Evolutionary conservation across 192 early-diverging fungal genomes (phyloP).

Genomic region (Paraglomus occultum): DNA sequence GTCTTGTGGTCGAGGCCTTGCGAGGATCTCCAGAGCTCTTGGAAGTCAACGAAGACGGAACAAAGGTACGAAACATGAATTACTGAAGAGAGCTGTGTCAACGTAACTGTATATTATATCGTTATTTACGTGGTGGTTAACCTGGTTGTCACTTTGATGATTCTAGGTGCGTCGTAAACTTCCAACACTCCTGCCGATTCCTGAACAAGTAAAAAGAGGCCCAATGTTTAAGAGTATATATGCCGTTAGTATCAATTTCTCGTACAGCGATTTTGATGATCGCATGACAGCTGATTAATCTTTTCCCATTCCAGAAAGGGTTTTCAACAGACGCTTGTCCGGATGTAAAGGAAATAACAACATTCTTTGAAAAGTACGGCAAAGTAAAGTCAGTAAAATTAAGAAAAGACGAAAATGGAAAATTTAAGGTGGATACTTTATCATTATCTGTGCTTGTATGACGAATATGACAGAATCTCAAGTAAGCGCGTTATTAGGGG

Average conservation of each 20-base stretch:
- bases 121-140: constrained; percentile 22
- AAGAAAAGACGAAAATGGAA: constrained; percentile 27
- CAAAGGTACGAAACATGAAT: constrained; percentile 50
- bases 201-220: constrained; percentile 2
- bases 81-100: no score
- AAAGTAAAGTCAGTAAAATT: constrained; percentile 44
- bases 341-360: constrained; percentile 43
- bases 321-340: constrained; percentile 38
- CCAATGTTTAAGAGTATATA: constrained; percentile 46
- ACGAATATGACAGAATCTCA: constrained; percentile 28
- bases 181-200: constrained; percentile 13
- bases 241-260: constrained; percentile 42
- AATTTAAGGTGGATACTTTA: constrained; percentile 33
- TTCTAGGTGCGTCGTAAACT: constrained; percentile 24
- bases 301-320: constrained; percentile 36
- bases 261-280: background rate
- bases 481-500: constrained; percentile 37
- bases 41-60: constrained; percentile 50
- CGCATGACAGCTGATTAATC: background rate
- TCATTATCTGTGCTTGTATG: no score
- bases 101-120: no score
- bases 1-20: constrained; percentile 51
- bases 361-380: constrained; percentile 41
- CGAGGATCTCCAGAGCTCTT: constrained; percentile 50
- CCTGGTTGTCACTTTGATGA: no score